These are phyloP conservation scores for Erythrobasidium yunnanense DNA, from an alignment of 768 basidiomycete species.

Conservation along the genomic window DNA sequence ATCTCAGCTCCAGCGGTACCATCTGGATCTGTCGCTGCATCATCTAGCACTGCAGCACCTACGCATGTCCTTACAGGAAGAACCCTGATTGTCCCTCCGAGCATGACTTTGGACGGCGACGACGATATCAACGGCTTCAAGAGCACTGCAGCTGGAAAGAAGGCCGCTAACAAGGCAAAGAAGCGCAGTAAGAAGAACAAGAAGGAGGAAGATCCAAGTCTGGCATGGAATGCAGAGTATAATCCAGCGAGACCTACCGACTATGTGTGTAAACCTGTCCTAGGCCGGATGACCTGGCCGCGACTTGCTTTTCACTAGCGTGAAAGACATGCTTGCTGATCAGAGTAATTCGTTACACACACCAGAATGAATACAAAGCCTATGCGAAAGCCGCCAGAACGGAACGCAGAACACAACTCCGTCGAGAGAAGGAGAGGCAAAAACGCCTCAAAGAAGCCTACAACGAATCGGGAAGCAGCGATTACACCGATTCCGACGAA, in stretches of 20 bases:
- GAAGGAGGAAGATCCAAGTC: constrained; percentile 27
- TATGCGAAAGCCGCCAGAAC: constrained; percentile 3
- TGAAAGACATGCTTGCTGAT: not conserved
- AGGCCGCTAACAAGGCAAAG: constrained; percentile 19
- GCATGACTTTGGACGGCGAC: constrained; percentile 25
- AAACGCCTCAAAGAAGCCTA: not conserved
- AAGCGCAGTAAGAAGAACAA: constrained; percentile 23
- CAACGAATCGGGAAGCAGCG: constrained; percentile 19
- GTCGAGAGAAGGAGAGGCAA: constrained; percentile 20
- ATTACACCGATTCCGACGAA: constrained; percentile 17
- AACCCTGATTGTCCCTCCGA: constrained; percentile 17
- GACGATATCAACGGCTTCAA: constrained; percentile 30
- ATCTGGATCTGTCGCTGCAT: not conserved
- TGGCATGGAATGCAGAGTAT: constrained; percentile 28
- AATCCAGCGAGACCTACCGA: constrained; percentile 30
- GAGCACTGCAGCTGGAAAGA: constrained; percentile 24
- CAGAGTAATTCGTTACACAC: not conserved
- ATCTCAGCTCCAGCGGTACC: not conserved
- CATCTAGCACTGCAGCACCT: not conserved
- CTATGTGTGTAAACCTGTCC: constrained; percentile 19
- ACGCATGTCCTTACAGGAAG: not conserved
- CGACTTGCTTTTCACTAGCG: not conserved
- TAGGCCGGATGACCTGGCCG: not conserved
- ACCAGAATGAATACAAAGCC: constrained; percentile 20
- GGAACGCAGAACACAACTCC: not conserved